Evolutionary conservation across 192 early-diverging fungal genomes (phyloP), one percentile per base, ranked within the genome.

Genomic region (Rhizoclosmatium globosum): DNA sequence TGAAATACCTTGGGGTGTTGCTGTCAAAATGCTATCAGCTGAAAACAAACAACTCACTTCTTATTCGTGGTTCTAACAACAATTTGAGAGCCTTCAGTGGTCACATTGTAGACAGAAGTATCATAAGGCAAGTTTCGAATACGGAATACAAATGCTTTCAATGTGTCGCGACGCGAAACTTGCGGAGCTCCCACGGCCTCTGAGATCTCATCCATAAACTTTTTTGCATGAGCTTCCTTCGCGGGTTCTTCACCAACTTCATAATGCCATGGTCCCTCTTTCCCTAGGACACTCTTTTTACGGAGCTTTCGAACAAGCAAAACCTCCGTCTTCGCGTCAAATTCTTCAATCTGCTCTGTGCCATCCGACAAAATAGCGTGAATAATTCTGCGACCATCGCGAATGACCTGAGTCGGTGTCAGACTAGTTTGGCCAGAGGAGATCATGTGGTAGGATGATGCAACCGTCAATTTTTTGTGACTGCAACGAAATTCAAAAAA

Each of bases 51-150:
- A 17, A 65, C 70, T 39, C 41, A 79, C 77, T 82, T 82, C 59
- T 82, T 82, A 73, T 82, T 82, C 23, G 78, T 68, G 19, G 82
- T 82, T 45, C 82, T 58, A 3, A 82, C 82, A 41, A 71, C 65
- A 68, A 82, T 72, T 4, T 66, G 38, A 15, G 47, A 39, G 23
- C 65, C 74, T 47, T 82, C 71, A 15, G 67, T 39, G 13, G 45
- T 56, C 23, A 82, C 50, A 17, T 39, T 31, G 58, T 82, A 79
- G 19, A 66, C 67, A 6, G 44, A 39, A 21, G 47, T 58, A n/a
- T 76, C 69, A 9, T 64, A 82, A 3, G 60, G 46, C 76, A 82
- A 23, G 71, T 82, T 82, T 47, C 78, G 61, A 57, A 82, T 80
- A n/a, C 82, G 69, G 44, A 69, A 82, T 11, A 70, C 38, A 64